Conservation (phyloP, 352 stramenopile species). For the Phytophthora kernoviae region DNA sequence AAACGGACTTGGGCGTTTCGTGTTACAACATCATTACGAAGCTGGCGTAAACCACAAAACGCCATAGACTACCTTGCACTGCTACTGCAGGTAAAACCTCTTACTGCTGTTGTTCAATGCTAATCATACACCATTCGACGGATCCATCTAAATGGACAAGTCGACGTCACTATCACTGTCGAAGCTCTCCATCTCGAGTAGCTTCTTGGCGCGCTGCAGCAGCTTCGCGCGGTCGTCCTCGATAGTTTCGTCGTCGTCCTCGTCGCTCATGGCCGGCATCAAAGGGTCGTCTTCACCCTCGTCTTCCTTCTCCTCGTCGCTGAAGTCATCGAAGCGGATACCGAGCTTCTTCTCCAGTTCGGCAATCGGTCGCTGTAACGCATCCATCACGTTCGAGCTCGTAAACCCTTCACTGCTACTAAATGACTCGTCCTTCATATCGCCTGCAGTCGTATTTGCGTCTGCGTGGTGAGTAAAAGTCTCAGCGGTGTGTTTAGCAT, state of each 20-base stretch:
- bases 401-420: slow-evolving; percentile 29
- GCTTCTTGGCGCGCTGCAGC: slow-evolving; percentile 50
- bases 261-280: slow-evolving; percentile 35
- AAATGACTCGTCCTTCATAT: slow-evolving; percentile 1
- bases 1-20: no score
- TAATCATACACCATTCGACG: not conserved
- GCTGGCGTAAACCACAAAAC: no score
- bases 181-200: slow-evolving; percentile 57
- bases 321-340: slow-evolving; percentile 67
- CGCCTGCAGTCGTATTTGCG: not conserved
- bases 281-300: slow-evolving; percentile 37
- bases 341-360: slow-evolving; percentile 74
- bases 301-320: slow-evolving; percentile 60
- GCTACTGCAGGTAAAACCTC: no score
- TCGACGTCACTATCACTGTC: slow-evolving; percentile 46
- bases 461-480: not conserved
- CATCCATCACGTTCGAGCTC: slow-evolving; percentile 27
- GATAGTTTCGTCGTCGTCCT: slow-evolving; percentile 52
- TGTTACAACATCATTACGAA: no score
- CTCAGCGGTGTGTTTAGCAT: not conserved
- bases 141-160: slow-evolving; percentile 4
- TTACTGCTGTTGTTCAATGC: no score
- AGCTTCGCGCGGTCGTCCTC: slow-evolving; percentile 54
- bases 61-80: no score
- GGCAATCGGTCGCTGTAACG: slow-evolving; percentile 70